phyloP scores from a whole-genome alignment of 2,329 filamentous ascomycete genomes.

The Pyrenophora tritici-repentis region DNA sequence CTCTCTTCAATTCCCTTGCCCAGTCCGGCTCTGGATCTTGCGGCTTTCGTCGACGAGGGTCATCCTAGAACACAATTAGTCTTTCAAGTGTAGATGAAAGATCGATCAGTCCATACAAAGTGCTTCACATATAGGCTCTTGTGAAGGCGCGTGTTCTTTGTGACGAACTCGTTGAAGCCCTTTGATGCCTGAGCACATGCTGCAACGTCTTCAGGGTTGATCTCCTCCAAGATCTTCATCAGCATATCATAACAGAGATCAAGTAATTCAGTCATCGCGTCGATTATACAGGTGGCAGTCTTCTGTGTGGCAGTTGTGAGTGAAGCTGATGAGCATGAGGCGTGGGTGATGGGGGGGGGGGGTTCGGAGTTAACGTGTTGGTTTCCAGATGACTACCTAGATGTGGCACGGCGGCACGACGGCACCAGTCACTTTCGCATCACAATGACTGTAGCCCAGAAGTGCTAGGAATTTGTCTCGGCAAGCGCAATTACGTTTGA shows the following conservation, averaged over 20 bases:
- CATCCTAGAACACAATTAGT: constrained; percentile 43
- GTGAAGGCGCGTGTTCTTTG: constrained; percentile 63
- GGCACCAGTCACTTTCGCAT: no score
- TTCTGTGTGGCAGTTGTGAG: background rate
- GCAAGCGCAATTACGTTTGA: no score
- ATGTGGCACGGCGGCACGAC: no score
- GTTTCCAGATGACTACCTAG: background rate
- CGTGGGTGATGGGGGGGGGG: constrained; percentile 12
- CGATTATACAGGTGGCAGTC: background rate
- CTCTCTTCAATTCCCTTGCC: constrained; percentile 36
- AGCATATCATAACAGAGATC: constrained; percentile 45
- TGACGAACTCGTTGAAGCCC: constrained; percentile 59
- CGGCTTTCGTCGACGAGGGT: constrained; percentile 37
- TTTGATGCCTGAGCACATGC: constrained; percentile 37
- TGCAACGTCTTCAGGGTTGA: constrained; percentile 40
- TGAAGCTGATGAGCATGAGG: background rate
- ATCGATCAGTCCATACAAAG: constrained; percentile 53
- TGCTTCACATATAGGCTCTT: constrained; percentile 64
- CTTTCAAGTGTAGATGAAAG: background rate
- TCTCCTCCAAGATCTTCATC: constrained; percentile 41
- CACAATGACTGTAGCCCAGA: no score
- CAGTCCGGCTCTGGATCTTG: constrained; percentile 38
- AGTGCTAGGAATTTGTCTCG: no score
- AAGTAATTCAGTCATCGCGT: constrained; percentile 35
- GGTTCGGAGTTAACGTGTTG: constrained; percentile 7